These are phyloP conservation scores for Helianthus tuberosus DNA, from an alignment of 129 eudicot genomes.

Conservation along the genomic window DNA sequence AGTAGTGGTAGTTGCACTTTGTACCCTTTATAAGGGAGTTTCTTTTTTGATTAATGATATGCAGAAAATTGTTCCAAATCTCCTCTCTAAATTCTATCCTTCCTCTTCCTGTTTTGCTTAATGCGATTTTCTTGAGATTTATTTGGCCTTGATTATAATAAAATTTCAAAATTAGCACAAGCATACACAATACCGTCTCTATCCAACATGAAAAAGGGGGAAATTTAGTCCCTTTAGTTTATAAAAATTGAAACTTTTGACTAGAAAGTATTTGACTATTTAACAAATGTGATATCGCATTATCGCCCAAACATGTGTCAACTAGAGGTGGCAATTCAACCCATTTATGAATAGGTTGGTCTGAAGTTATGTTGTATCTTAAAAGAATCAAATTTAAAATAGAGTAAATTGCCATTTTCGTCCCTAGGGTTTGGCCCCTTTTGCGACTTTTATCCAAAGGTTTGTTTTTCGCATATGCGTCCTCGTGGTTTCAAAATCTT, in stretches of 20 bases:
- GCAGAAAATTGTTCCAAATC: too few species aligned
- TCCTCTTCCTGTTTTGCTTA: neutral
- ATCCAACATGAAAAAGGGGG: neutral
- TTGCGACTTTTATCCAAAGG: too few species aligned
- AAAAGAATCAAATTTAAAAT: neutral
- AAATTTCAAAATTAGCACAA: slow-evolving; percentile 15
- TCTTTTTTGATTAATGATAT: too few species aligned
- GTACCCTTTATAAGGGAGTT: too few species aligned
- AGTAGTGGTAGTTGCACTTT: too few species aligned
- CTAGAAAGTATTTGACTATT: neutral
- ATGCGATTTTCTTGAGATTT: slow-evolving; percentile 62
- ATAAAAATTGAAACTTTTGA: slow-evolving; percentile 3
- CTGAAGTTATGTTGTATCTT: neutral
- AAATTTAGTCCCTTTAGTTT: neutral
- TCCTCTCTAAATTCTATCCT: too few species aligned
- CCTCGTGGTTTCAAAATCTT: too few species aligned
- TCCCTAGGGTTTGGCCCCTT: too few species aligned
- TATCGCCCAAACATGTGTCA: neutral
- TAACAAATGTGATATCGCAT: neutral
- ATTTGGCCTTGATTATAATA: slow-evolving; percentile 51
- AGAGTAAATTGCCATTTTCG: neutral
- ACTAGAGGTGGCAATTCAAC: neutral
- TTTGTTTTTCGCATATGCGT: too few species aligned
- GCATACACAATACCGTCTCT: slow-evolving; percentile 17
- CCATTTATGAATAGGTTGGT: neutral